Conservation (phyloP, 345 rosid genomes). For the Gossypium bickii region DNA sequence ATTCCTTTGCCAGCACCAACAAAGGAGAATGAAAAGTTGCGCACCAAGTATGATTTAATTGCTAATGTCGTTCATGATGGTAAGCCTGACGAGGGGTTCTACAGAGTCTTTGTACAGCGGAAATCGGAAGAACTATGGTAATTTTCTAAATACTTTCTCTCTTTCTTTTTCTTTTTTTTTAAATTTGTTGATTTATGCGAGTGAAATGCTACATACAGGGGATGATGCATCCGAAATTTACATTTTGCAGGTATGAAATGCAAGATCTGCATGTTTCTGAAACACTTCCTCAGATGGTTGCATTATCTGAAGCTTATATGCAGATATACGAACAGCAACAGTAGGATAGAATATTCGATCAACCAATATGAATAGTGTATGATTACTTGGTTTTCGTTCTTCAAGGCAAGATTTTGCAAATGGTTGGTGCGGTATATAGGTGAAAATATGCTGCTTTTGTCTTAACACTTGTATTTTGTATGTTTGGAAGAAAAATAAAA, state of each 20-base stretch:
- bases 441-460: background rate
- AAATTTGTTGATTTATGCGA: background rate
- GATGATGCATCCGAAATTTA: background rate
- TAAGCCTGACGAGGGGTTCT: slow-evolving; percentile 87
- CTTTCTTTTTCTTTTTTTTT: background rate
- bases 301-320: slow-evolving; percentile 90
- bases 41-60: slow-evolving; percentile 84
- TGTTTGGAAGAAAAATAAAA: too few relatives aligned
- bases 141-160: background rate
- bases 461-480: too few relatives aligned
- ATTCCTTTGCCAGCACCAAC: slow-evolving; percentile 70
- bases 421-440: background rate
- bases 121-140: slow-evolving; percentile 95
- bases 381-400: background rate
- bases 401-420: background rate
- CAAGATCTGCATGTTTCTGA: slow-evolving; percentile 96
- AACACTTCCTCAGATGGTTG: slow-evolving; percentile 97
- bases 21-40: slow-evolving; percentile 49
- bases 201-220: background rate
- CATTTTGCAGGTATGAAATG: slow-evolving; percentile 82
- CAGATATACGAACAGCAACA: slow-evolving; percentile 96
- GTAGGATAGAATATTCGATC: slow-evolving; percentile 15
- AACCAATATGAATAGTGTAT: background rate
- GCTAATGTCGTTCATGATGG: slow-evolving; percentile 98
- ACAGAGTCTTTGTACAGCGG: slow-evolving; percentile 94